Evolutionary conservation across 257 asterid species (phyloP).

Genomic region (Osmanthus fragrans): DNA sequence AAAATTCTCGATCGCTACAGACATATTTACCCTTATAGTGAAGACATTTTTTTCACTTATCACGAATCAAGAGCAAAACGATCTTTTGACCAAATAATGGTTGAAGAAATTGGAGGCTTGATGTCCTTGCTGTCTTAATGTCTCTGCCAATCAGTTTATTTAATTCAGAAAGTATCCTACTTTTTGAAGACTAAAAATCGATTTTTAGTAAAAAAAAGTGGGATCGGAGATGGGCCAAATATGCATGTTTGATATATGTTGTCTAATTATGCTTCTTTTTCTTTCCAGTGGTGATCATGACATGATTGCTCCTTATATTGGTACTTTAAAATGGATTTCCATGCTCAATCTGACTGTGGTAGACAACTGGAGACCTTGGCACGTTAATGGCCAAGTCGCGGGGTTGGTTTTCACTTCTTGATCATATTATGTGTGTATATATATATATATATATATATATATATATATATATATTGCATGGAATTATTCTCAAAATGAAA

Average conservation of each 20-base stretch:
- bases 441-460: background rate
- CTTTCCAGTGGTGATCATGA: slow-evolving; percentile 54
- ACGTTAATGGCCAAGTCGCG: slow-evolving; percentile 30
- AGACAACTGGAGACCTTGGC: slow-evolving; percentile 49
- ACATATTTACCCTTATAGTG: too few species aligned
- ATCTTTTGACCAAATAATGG: too few species aligned
- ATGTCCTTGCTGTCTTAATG: too few species aligned
- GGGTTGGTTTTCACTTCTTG: slow-evolving; percentile 26
- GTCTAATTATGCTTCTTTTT: background rate
- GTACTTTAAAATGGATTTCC: slow-evolving; percentile 44
- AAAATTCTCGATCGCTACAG: too few species aligned
- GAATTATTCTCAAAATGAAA: background rate
- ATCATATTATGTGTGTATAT: background rate
- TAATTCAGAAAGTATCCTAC: too few species aligned
- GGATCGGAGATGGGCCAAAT: background rate
- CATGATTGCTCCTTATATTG: slow-evolving; percentile 33
- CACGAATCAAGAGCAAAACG: too few species aligned
- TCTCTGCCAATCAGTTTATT: too few species aligned
- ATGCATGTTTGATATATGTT: background rate
- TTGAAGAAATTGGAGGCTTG: too few species aligned
- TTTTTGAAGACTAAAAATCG: too few species aligned
- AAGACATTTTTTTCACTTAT: too few species aligned
- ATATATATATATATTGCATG: background rate
- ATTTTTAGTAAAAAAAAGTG: too few species aligned
- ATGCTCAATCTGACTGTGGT: slow-evolving; percentile 32